A percentile compares a stretch with the other conserved stretches of the same genome.
phyloP scores from a whole-genome alignment of 2,329 filamentous ascomycete genomes.

The Aspergillus tamarii region DNA sequence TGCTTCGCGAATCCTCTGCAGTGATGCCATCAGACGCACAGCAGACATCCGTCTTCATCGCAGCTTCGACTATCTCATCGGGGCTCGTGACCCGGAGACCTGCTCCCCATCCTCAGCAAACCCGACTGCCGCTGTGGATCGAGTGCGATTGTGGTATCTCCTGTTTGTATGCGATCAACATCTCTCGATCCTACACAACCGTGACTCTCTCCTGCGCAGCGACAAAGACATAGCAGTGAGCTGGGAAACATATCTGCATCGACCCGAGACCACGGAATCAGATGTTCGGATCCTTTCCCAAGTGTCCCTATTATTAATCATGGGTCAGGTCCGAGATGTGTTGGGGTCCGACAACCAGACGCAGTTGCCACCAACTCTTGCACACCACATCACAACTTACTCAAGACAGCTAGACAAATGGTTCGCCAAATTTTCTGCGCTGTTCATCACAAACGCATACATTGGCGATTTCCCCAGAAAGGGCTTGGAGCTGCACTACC shows the following conservation, averaged over 20 bases:
- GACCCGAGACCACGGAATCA: constrained; percentile 35
- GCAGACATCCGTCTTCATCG: constrained; percentile 38
- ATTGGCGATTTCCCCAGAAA: constrained; percentile 52
- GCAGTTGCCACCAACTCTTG: constrained; percentile 27
- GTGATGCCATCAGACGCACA: constrained; percentile 35
- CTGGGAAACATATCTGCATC: constrained; percentile 38
- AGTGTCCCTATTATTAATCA: constrained; percentile 39
- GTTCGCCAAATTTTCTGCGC: constrained; percentile 30
- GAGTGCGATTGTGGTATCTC: constrained; percentile 40
- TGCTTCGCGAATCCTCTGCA: constrained; percentile 45
- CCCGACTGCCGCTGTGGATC: constrained; percentile 25
- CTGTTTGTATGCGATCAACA: constrained; percentile 43
- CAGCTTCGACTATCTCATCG: constrained; percentile 41
- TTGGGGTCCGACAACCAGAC: constrained; percentile 37
- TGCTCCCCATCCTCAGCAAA: constrained; percentile 1
- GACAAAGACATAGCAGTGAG: constrained; percentile 40
- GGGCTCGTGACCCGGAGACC: not conserved
- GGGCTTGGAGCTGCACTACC: constrained; percentile 51
- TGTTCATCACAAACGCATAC: constrained; percentile 28
- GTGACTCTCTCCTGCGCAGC: constrained; percentile 38
- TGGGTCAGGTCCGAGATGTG: constrained; percentile 40
- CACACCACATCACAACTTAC: constrained; percentile 32
- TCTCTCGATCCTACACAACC: constrained; percentile 40
- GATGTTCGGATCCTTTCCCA: constrained; percentile 40
- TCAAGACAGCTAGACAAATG: constrained; percentile 34